Evolutionary conservation across 1,284 basidiomycete genomes (phyloP).

Genomic region (Cutaneotrichosporon sp.): DNA sequence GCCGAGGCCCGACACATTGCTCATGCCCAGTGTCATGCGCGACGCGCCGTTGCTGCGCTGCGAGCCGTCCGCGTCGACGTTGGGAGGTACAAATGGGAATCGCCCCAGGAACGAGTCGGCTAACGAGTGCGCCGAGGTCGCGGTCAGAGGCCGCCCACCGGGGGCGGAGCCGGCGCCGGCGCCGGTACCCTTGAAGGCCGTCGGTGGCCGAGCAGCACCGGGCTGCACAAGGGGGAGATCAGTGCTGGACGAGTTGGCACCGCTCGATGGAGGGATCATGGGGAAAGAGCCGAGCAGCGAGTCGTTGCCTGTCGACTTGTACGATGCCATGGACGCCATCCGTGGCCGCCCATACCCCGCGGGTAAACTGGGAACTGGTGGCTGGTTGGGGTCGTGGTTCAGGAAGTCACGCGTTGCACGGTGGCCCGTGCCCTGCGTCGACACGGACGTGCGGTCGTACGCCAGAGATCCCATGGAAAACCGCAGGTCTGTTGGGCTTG

Average conservation of each 20-base stretch:
- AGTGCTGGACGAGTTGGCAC: background rate
- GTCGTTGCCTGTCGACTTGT: conserved; percentile 35
- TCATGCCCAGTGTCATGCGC: conserved; percentile 27
- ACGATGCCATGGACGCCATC: conserved; percentile 25
- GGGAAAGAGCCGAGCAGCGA: conserved; percentile 41
- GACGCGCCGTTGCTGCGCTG: background rate
- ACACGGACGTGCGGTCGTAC: conserved; percentile 31
- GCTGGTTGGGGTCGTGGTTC: conserved; percentile 3
- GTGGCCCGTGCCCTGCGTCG: conserved; percentile 34
- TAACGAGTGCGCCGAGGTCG: conserved; percentile 28
- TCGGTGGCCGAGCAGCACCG: background rate
- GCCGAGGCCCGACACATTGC: conserved; percentile 36
- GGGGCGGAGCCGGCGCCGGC: conserved; percentile 1
- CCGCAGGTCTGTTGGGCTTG: conserved; percentile 33
- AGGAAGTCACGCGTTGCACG: conserved; percentile 1
- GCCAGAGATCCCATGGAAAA: conserved; percentile 48
- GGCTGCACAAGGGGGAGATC: background rate
- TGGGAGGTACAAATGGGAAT: conserved; percentile 44
- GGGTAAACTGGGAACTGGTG: conserved; percentile 9
- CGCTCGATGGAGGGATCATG: conserved; percentile 36
- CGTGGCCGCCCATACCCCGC: conserved; percentile 10
- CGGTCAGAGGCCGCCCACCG: conserved; percentile 13
- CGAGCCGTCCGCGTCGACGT: conserved; percentile 21
- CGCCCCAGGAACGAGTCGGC: conserved; percentile 42
- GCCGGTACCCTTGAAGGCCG: conserved; percentile 1